Evolutionary conservation across 2,329 filamentous ascomycete genomes (phyloP), one percentile per base, ranked within the genome.

Genomic region (Clarireedia homoeocarpa): DNA sequence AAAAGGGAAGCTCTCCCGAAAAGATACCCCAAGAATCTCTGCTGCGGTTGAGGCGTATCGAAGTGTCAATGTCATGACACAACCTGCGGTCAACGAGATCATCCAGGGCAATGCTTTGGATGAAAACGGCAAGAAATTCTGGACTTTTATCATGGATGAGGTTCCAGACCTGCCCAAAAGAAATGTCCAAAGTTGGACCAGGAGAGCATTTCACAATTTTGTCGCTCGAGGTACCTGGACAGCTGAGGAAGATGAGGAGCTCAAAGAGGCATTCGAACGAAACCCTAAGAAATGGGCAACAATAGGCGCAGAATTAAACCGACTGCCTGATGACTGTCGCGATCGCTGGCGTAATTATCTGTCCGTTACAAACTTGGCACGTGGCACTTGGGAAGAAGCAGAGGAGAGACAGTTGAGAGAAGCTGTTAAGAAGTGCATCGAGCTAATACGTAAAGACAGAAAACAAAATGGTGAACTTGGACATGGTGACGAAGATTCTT

Each of bases 311-410:
- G 61, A 80, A 23, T 77, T 88, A 60, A 83, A 83, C 59, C 82
- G 88, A 5, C 78, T 83, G 40, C 75, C 80, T 0, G 79, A 83
- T 58, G 85, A 89, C 65, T 77, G 84, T 52, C 79, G 85, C 51
- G 86, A 89, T 67, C 82, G 86, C 3, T 88, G 84, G 74, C 77
- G 83, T 40, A 86, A 89, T 63, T 83, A 86, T 63, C 71, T 87
- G 23, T 84, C 81, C 53, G 79, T 79, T 20, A 74, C 78, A 5
- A 76, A 74, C 0, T 72, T 61, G 49, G 75, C 75, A 34, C 77
- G 74, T 44, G 77, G 79, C 36, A 69, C 71, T 1, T 91, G 88
- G 87, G 75, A 73, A 1, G 70, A 77, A 17, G 73, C 77, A 0
- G 87, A 91, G 63, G 83, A 86, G 63, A 54, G 59, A 6, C 51